Conservation (phyloP, 2,329 filamentous ascomycete genomes). For the Neopestalotiopsis clavispora region DNA sequence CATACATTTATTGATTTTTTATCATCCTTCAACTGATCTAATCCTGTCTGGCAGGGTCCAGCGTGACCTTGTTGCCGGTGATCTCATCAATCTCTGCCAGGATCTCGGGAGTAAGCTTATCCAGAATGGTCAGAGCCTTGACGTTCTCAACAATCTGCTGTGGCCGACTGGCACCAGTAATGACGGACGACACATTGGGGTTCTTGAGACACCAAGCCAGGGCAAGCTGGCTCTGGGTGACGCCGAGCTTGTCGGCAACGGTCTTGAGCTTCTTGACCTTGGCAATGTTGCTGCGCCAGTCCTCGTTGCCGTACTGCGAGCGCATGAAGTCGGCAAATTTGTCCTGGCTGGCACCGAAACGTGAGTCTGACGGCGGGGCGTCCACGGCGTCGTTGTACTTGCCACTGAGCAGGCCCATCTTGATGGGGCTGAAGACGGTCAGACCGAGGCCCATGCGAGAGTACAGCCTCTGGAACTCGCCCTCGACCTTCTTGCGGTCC, state of each 20-base stretch:
- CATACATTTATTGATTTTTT: neutral
- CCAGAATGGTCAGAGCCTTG: slow-evolving; percentile 54
- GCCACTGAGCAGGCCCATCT: slow-evolving; percentile 65
- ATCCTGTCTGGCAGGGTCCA: slow-evolving; percentile 20
- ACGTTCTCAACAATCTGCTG: slow-evolving; percentile 67
- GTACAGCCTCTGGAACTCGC: slow-evolving; percentile 65
- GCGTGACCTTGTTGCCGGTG: slow-evolving; percentile 55
- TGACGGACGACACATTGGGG: slow-evolving; percentile 64
- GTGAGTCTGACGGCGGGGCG: slow-evolving; percentile 48
- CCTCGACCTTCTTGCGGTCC: slow-evolving; percentile 65
- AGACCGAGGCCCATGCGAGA: slow-evolving; percentile 63
- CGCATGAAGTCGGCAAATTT: slow-evolving; percentile 62
- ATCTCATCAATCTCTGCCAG: slow-evolving; percentile 64
- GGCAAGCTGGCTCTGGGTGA: slow-evolving; percentile 60
- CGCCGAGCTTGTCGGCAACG: slow-evolving; percentile 68
- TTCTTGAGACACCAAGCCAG: slow-evolving; percentile 69
- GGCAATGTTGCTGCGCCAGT: slow-evolving; percentile 60
- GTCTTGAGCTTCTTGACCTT: slow-evolving; percentile 64
- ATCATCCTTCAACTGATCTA: neutral
- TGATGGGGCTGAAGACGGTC: slow-evolving; percentile 67
- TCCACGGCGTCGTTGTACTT: slow-evolving; percentile 71
- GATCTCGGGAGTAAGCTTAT: slow-evolving; percentile 63
- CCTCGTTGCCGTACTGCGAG: slow-evolving; percentile 55
- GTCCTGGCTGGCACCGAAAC: slow-evolving; percentile 37
- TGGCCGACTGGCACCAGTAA: slow-evolving; percentile 62